A percentile compares a stretch with the other conserved stretches of the same genome.
These are phyloP conservation scores for Abrus pulchellus DNA, from an alignment of 306 rosid genomes.

Conservation along the genomic window DNA sequence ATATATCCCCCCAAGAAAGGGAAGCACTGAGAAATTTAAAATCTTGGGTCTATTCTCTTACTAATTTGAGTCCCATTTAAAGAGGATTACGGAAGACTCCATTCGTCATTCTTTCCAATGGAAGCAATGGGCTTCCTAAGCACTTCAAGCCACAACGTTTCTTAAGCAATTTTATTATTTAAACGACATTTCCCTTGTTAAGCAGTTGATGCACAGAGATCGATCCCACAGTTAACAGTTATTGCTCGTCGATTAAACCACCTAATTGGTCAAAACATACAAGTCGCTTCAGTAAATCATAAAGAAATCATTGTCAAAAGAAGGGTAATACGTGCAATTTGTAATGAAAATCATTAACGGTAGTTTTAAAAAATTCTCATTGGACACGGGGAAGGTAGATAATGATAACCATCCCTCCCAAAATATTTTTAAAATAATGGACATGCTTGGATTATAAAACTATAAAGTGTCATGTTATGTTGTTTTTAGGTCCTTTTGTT, in stretches of 20 bases:
- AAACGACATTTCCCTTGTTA: too few relatives aligned
- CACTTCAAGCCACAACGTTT: neutral
- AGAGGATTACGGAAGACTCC: constrained; percentile 16
- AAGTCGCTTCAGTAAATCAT: constrained; percentile 22
- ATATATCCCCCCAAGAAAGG: neutral
- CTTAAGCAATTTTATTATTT: neutral
- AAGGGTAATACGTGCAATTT: neutral
- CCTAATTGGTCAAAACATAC: neutral
- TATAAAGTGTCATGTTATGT: too few relatives aligned
- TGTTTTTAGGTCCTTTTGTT: too few relatives aligned
- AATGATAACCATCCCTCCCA: neutral
- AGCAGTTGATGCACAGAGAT: too few relatives aligned
- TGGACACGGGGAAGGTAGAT: too few relatives aligned
- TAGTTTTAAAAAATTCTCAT: neutral
- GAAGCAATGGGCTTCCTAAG: neutral
- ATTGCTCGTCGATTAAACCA: neutral
- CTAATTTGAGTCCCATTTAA: neutral
- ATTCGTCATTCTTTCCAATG: neutral
- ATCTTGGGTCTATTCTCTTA: neutral
- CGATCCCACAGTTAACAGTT: too few relatives aligned
- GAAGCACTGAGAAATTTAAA: neutral
- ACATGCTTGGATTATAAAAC: too few relatives aligned
- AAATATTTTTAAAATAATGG: neutral
- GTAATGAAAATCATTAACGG: neutral
- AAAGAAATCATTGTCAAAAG: constrained; percentile 13